Evolutionary conservation across 2,329 filamentous ascomycete species (phyloP).

Genomic region (Colletotrichum sp.): DNA sequence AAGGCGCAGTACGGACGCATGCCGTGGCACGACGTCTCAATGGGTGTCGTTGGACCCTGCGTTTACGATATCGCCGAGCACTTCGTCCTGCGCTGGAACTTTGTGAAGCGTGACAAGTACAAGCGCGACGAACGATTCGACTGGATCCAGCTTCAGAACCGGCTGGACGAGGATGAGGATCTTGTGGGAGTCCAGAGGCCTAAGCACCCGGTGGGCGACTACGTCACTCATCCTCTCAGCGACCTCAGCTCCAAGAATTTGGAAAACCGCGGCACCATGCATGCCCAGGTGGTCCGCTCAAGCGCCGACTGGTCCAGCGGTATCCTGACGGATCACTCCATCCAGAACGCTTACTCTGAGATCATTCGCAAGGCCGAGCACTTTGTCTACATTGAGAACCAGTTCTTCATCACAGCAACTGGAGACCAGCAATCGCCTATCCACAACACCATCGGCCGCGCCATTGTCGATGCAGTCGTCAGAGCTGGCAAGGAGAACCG

Average conservation of each 20-base stretch:
- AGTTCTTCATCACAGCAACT: slow-evolving; percentile 97
- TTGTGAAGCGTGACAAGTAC: slow-evolving; percentile 96
- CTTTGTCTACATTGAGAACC: slow-evolving; percentile 97
- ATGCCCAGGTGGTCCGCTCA: slow-evolving; percentile 86
- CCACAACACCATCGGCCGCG: slow-evolving; percentile 83
- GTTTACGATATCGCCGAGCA: slow-evolving; percentile 96
- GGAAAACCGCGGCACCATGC: slow-evolving; percentile 73
- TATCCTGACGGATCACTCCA: slow-evolving; percentile 82
- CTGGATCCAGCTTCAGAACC: slow-evolving; percentile 82
- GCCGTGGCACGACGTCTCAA: slow-evolving; percentile 97
- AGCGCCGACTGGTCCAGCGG: slow-evolving; percentile 94
- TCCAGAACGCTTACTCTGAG: slow-evolving; percentile 86
- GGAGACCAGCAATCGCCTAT: slow-evolving; percentile 86
- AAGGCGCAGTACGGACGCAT: slow-evolving; percentile 93
- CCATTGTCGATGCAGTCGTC: slow-evolving; percentile 91
- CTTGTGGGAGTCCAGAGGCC: slow-evolving; percentile 88
- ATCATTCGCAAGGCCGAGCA: slow-evolving; percentile 88
- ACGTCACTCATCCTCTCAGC: slow-evolving; percentile 78
- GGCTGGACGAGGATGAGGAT: slow-evolving; percentile 80
- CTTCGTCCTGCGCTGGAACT: slow-evolving; percentile 95
- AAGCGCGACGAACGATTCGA: slow-evolving; percentile 85
- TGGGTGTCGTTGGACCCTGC: slow-evolving; percentile 87
- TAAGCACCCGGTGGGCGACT: slow-evolving; percentile 87
- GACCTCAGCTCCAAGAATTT: slow-evolving; percentile 71
- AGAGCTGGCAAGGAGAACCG: slow-evolving; percentile 80